Evolutionary conservation across 441 rosid genomes (phyloP).

Genomic region (Melastoma candidum): DNA sequence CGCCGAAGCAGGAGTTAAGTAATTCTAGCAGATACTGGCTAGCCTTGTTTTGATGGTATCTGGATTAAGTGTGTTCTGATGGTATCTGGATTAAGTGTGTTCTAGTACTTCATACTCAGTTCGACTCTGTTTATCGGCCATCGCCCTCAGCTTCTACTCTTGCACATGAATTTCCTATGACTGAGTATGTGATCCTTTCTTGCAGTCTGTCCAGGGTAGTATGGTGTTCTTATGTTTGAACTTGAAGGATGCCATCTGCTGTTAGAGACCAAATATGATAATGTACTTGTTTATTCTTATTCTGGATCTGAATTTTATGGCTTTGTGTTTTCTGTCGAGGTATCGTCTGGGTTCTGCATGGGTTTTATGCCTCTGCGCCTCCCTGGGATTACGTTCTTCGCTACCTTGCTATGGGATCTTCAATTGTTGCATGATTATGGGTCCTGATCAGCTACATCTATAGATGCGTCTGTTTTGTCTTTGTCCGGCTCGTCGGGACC

Average conservation of each 20-base stretch:
- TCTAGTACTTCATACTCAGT: conserved; percentile 50
- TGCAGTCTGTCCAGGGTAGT: conserved; percentile 17
- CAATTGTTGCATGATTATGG: conserved; percentile 47
- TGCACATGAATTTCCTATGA: conserved; percentile 59
- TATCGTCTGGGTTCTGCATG: conserved; percentile 75
- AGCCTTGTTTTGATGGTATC: conserved; percentile 23
- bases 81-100: conserved; percentile 37
- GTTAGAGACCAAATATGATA: conserved; percentile 18
- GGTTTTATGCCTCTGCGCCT: conserved; percentile 77
- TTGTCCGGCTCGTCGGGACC: conserved; percentile 41
- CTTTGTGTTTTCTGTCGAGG: conserved; percentile 74
- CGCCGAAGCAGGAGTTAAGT: conserved; percentile 89
- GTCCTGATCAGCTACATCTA: conserved; percentile 45
- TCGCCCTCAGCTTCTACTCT: conserved; percentile 41
- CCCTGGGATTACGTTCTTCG: conserved; percentile 49
- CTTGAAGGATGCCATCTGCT: conserved; percentile 18
- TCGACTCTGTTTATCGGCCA: conserved; percentile 51
- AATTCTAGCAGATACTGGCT: conserved; percentile 12
- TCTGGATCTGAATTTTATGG: conserved; percentile 45
- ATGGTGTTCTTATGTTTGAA: not conserved
- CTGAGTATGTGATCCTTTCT: conserved; percentile 31
- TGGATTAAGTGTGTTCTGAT: conserved; percentile 18
- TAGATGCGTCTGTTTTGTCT: conserved; percentile 57
- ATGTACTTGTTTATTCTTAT: conserved; percentile 20
- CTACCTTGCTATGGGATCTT: conserved; percentile 56